Evolutionary conservation across 2,329 filamentous ascomycete genomes (phyloP), one percentile per base, ranked within the genome.

Genomic region (Calonectria henricotiae): DNA sequence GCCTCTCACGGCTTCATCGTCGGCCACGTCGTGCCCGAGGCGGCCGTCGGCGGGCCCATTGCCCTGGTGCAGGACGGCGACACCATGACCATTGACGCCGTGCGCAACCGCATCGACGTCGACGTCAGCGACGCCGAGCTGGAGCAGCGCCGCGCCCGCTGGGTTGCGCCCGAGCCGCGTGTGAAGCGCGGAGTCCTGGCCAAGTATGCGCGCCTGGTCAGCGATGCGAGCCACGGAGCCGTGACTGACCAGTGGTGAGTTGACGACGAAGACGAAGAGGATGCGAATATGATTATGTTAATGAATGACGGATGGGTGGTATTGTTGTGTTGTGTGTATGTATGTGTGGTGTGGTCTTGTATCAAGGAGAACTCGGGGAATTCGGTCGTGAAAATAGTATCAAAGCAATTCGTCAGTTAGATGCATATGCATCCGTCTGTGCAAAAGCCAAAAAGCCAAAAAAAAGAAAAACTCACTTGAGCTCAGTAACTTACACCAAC

Each of bases 1-100:
- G 96, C 95, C 2, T 93, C 89, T 65, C 95, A 98, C 81, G 95
- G 95, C 0, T 98, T 98, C 82, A 96, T 98, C 78, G 94, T 98
- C 17, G 96, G 96, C 0, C 95, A 98, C 78, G 94, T 98, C 15
- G 93, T 93, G 3, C 96, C 96, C 2, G 96, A 98, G 83, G 96
- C 96, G 0, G 94, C 93, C 1, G 92, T 92, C 1, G 96, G 96
- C 17, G 96, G 96, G 0, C 95, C 96, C 0, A 95, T 98, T 78
- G 95, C 93, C 0, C 85, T 97, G 6, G 94, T 98, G 2, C 80
- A 85, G 75, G 89, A 97, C 77, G 96, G 94, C 2, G 96, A 98
- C 82, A 83, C 89, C 30, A 90, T 98, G 62, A 95, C 93, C 4
- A 98, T 98, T 78, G 93, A 96, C 80, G 95, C 95, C 0, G 90